Percentiles rank a stretch among this genome's conserved stretches.
phyloP scores from a whole-genome alignment of 768 basidiomycete species.

The Scleroderma bovista region DNA sequence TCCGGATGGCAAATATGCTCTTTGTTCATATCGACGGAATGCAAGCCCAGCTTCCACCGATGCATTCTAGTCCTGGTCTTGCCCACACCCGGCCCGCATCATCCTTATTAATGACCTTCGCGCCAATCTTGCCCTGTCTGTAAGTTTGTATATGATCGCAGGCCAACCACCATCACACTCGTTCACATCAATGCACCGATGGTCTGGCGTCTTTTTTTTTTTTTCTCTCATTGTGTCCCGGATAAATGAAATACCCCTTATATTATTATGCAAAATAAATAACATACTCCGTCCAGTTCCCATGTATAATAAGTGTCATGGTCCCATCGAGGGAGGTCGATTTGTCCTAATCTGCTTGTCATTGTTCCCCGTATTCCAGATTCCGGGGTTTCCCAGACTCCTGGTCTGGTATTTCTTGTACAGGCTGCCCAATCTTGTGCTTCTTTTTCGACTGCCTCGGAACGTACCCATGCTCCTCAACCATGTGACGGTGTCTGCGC shows the following conservation, averaged over 20 bases:
- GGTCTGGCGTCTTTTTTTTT: background rate
- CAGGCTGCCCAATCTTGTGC: conserved; percentile 31
- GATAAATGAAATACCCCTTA: background rate
- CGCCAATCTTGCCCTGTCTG: background rate
- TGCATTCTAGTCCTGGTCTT: background rate
- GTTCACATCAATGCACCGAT: background rate
- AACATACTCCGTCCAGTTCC: background rate
- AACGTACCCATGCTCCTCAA: conserved; percentile 45
- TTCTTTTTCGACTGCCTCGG: conserved; percentile 43
- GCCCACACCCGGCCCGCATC: background rate
- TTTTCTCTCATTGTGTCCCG: background rate
- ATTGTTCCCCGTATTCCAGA: conserved; percentile 23
- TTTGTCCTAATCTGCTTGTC: conserved; percentile 8
- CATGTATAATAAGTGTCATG: background rate
- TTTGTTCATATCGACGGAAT: no score
- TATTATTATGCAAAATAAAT: conserved; percentile 1
- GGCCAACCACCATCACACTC: background rate
- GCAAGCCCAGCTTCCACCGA: no score
- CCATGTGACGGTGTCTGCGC: conserved; percentile 55
- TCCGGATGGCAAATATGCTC: no score
- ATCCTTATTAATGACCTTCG: conserved; percentile 1
- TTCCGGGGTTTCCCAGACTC: conserved; percentile 31
- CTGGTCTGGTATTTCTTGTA: conserved; percentile 17
- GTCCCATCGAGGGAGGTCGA: background rate
- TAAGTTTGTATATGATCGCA: background rate